Evolutionary conservation across 352 stramenopile species (phyloP), one percentile per base, ranked within the genome.

Genomic region (Thraustochytrium sp.): DNA sequence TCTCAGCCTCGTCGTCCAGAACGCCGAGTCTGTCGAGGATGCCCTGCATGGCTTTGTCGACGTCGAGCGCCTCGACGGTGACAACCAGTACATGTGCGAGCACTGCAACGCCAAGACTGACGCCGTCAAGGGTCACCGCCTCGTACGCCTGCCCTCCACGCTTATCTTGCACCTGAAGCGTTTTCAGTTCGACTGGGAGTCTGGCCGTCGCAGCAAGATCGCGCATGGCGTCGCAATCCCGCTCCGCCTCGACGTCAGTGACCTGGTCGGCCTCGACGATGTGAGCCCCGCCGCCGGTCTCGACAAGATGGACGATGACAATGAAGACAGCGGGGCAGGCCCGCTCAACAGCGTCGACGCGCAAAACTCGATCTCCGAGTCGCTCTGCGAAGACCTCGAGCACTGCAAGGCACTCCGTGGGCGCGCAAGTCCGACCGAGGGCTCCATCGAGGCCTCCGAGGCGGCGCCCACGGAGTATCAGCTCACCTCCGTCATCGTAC

Each of bases 101-200:
- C 80, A 86, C 3, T 94, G 90, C 74, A 86, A 89, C 18, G 88
- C 89, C n/a, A 68, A 86, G 51, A 88, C 92, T 11, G 88, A 88
- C 59, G 88, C 90, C 1, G 87, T 76, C 29, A 93, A 93, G 74
- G 84, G 88, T 44, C 80, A 91, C 31, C 89, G 86, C 48, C 84
- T 93, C 13, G 90, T 89, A 36, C 68, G 85, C 63, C 86, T 89
- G 53, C 90, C 90, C 23, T 77, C 92, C 11, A 86, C 87, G 21
- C 85, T 93, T 31, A 89, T 89, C 46, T 85, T 94, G 53, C 89
- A 92, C 78, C 84, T 94, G 21, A 94, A 94, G 82, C 84, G 90
- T 46, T 94, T 93, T 85, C 72, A 85, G 13, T 92, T 90, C 83
- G 84, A 85, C 73, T 86, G 85, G 87, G 56, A 64, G 29, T 74